Conservation (phyloP, 73 alveolate species). For the Paramecium caudatum region DNA sequence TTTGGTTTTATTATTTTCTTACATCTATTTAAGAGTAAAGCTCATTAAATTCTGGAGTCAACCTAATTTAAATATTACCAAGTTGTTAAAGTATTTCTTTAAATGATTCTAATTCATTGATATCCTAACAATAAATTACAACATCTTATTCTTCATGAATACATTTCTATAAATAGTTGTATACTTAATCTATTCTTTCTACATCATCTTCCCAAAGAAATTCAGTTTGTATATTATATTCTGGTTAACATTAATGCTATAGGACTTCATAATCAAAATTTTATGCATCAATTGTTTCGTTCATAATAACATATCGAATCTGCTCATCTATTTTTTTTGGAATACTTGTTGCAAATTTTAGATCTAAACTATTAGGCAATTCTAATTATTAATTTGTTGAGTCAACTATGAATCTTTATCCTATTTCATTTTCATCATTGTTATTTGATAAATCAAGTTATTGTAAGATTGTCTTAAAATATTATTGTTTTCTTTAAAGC, state of each 20-base stretch:
- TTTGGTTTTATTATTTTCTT: background rate
- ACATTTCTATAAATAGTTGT: background rate
- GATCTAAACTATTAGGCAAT: constrained; percentile 21
- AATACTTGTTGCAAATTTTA: background rate
- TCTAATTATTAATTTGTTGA: constrained; percentile 2
- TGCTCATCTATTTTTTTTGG: background rate
- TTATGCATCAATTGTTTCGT: constrained; percentile 25
- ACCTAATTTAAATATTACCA: background rate
- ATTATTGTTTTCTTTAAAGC: background rate
- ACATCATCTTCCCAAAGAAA: background rate
- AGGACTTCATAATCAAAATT: background rate
- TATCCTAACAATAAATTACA: constrained; percentile 45
- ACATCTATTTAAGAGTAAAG: background rate
- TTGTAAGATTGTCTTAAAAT: background rate
- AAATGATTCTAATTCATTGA: background rate
- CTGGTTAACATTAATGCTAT: background rate
- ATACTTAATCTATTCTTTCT: constrained; percentile 23
- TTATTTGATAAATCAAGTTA: background rate
- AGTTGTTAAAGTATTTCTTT: background rate
- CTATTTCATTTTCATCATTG: background rate
- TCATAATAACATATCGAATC: background rate
- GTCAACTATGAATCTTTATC: background rate
- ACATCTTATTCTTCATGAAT: constrained; percentile 60
- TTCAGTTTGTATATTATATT: background rate
- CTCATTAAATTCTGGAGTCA: constrained; percentile 10